Base-by-base conservation (phyloP, 2,329 filamentous ascomycete genomes). In the Rachicladosporium sp. region DNA sequence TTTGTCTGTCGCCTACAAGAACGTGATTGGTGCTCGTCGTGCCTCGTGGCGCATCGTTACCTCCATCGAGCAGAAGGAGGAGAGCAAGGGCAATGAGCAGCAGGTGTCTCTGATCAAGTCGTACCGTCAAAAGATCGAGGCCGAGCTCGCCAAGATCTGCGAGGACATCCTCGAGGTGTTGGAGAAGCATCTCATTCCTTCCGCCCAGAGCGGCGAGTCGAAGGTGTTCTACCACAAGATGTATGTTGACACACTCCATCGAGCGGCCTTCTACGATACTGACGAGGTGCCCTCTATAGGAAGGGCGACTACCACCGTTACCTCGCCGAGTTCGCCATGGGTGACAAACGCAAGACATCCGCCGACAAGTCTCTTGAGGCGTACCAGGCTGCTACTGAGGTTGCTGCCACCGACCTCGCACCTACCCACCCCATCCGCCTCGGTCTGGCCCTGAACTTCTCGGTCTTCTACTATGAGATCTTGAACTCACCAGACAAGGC, bases 211-310 rank as follows among this genome's bases (percentile, higher is more conserved):
- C 59, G 89, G 88, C 68, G 89, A 96, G 75, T 94, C 87, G 59
- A 95, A 95, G 80, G 89, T 96, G 57, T 96, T 96, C 73, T 95
- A 95, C 74, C 88, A 96, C 82, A 96, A 96, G 82, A 96, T 96
- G 87, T 93, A 67, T 54, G 76, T 62, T 44, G 46, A 27, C 32
- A 6, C 23, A 41, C 30, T 35, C 33, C 30, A 27, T 35, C 4
- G 5, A 29, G 10, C 7, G 6, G n/a, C 10, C 29, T 27, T 33
- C 29, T 30, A 12, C 27, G 5, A 36, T 11, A 31, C 31, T 40
- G n/a, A 38, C 34, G 37, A 6, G 10, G 33, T 13, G 44, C 33
- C 30, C 19, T 38, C 43, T 38, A 62, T 53, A 94, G 88, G 88
- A 95, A 94, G 85, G 89, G 89, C 68, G 89, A 95, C 71, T 95